Evolutionary conservation across 805 yeast genomes (phyloP).

Genomic region (Maudiozyma pseudohumilis): DNA sequence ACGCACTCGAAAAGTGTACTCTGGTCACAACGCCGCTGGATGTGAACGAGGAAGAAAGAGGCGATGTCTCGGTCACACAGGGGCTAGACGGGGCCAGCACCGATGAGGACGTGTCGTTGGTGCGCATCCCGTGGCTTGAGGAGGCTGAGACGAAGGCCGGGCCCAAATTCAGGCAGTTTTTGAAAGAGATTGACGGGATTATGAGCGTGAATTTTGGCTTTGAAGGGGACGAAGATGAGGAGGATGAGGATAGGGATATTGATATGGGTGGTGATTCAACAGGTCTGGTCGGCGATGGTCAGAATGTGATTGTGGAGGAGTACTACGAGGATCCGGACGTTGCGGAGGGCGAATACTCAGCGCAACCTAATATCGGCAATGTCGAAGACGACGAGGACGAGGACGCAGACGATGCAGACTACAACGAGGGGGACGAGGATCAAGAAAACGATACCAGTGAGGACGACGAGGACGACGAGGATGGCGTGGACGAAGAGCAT

Average conservation of each 20-base stretch:
- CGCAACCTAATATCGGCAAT: background rate
- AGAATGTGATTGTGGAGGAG: constrained; percentile 6
- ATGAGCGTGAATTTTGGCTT: constrained; percentile 26
- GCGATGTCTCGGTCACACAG: background rate
- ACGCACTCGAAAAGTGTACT: constrained; percentile 32
- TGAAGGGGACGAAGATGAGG: constrained; percentile 26
- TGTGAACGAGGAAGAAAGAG: background rate
- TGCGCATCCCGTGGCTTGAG: constrained; percentile 23
- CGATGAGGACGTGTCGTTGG: constrained; percentile 23
- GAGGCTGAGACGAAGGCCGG: constrained; percentile 11
- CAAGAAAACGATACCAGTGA: constrained; percentile 10
- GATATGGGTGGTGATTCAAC: constrained; percentile 2
- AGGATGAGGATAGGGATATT: constrained; percentile 7
- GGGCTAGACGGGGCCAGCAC: background rate
- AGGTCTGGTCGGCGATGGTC: background rate
- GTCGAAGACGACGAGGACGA: constrained; percentile 11
- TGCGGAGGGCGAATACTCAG: background rate
- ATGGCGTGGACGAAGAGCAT: constrained; percentile 7
- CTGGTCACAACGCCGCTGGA: constrained; percentile 14
- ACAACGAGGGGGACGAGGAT: constrained; percentile 6
- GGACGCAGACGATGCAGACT: constrained; percentile 9
- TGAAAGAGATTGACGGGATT: constrained; percentile 24
- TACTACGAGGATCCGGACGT: constrained; percentile 4
- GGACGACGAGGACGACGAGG: constrained; percentile 10
- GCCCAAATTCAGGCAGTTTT: constrained; percentile 14